Conservation (phyloP, 1,139 yeast genomes). For the Fermentozyma sake region DNA sequence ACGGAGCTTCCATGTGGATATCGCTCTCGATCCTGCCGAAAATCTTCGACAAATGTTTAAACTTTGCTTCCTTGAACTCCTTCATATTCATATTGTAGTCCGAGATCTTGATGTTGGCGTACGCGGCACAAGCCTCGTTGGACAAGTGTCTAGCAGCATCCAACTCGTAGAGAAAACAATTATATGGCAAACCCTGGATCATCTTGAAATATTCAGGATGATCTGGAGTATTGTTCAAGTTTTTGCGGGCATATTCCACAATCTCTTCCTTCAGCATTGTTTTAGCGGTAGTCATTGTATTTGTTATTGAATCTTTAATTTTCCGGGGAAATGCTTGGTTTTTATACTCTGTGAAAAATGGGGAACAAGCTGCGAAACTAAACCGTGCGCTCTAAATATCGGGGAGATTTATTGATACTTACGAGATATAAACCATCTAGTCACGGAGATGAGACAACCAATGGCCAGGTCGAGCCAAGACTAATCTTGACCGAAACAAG, state of each 20-base stretch:
- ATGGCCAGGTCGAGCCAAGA: too few relatives aligned
- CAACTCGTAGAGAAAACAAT: constrained; percentile 28
- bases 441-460: too few relatives aligned
- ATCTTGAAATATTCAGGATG: constrained; percentile 42
- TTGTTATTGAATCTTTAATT: too few relatives aligned
- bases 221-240: constrained; percentile 39
- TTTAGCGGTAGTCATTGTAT: neutral
- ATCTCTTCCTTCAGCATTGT: constrained; percentile 26
- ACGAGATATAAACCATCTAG: too few relatives aligned
- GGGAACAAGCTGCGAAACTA: too few relatives aligned
- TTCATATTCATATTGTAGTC: constrained; percentile 28
- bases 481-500: too few relatives aligned
- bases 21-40: constrained; percentile 43
- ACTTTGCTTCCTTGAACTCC: constrained; percentile 31
- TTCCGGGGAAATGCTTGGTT: too few relatives aligned
- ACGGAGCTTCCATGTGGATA: constrained; percentile 48
- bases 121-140: constrained; percentile 35
- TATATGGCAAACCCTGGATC: constrained; percentile 30
- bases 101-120: constrained; percentile 32
- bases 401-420: too few relatives aligned
- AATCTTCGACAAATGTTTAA: constrained; percentile 29
- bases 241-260: constrained; percentile 37
- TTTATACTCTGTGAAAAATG: too few relatives aligned
- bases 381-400: too few relatives aligned
- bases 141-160: constrained; percentile 19